phyloP scores from a whole-genome alignment of 176 grass and related monocot species.

The Triticum turgidum region DNA sequence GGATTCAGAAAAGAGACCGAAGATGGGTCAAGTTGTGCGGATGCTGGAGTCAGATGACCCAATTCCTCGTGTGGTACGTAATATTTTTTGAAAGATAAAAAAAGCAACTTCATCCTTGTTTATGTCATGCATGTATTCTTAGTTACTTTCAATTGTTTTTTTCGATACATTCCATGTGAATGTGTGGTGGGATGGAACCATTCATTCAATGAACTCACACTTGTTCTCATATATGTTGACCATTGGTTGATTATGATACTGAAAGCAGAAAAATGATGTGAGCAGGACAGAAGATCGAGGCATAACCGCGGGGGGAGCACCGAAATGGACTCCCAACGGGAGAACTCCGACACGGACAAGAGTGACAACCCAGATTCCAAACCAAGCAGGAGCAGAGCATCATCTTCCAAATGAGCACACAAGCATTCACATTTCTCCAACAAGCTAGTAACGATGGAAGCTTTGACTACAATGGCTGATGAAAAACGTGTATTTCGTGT shows the following conservation, averaged over 20 bases:
- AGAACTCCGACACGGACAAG: slow-evolving; percentile 83
- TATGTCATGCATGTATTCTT: not conserved
- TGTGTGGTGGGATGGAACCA: not conserved
- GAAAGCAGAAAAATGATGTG: slow-evolving; percentile 5
- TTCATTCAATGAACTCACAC: not conserved
- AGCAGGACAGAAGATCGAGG: slow-evolving; percentile 68
- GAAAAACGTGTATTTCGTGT: not conserved
- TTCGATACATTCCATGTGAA: not conserved
- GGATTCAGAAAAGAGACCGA: slow-evolving; percentile 96
- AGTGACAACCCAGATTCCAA: slow-evolving; percentile 75
- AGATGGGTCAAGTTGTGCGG: slow-evolving; percentile 92
- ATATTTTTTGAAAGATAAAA: not conserved
- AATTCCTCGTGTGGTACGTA: slow-evolving; percentile 73
- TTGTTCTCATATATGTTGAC: not conserved
- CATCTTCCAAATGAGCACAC: slow-evolving; percentile 48
- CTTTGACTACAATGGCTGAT: slow-evolving; percentile 26
- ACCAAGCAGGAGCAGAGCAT: slow-evolving; percentile 48
- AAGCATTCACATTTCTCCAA: slow-evolving; percentile 19
- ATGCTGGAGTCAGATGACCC: slow-evolving; percentile 96
- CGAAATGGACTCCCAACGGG: slow-evolving; percentile 72
- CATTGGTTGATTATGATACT: not conserved
- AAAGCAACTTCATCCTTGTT: not conserved
- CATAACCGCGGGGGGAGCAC: slow-evolving; percentile 49
- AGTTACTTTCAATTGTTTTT: not conserved
- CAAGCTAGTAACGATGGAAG: slow-evolving; percentile 30